Base-by-base conservation (phyloP, 73 alveolate species). In the Paramecium sonneborni region DNA sequence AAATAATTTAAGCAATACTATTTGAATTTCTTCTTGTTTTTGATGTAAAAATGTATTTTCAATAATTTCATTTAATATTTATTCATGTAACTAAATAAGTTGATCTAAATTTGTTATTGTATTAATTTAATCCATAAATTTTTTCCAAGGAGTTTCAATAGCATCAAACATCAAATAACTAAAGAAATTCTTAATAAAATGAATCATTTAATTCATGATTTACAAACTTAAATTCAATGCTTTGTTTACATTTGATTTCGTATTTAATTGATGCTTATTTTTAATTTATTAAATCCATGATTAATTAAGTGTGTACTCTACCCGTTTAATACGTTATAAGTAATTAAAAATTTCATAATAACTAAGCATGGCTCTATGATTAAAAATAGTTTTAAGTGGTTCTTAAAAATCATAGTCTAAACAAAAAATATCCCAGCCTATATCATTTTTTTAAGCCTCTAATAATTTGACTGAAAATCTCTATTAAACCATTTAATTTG, bases 391-490 rank as follows among this genome's bases (percentile, higher is more conserved):
- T 56, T 96, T 93, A 15, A 98, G 82, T 32, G 99, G 99, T n/a
- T 98, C 95, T 67, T 97, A 98, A 12, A 98, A 99, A 62, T 93
- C 95, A 92, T 98, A 98, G 92, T 98, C 99, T 58, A 98, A 95
- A 58, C 98, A 92, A 92, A 98, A 98, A 38, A 98, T 94, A 88
- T 98, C 99, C 99, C 99, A 98, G 0, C 99, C 99, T 21, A 88
- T 93, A 84, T 98, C 99, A 18, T 98, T 98, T 10, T 97, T 98
- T 2, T 97, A 91, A 0, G 97, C 95, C 72, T 96, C 98, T n/a
- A 95, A 84, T 44, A 98, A 93, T 90, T 96, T 97, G 76, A 98
- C 96, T 72, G 95, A 96, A 24, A 98, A 94, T 93, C 99, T 93
- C 84, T 62, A 26, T 62, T 62, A 32, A 15, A 62, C 24, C 0